phyloP scores from a whole-genome alignment of 1,284 basidiomycete species.

The Ganoderma resinaceum region DNA sequence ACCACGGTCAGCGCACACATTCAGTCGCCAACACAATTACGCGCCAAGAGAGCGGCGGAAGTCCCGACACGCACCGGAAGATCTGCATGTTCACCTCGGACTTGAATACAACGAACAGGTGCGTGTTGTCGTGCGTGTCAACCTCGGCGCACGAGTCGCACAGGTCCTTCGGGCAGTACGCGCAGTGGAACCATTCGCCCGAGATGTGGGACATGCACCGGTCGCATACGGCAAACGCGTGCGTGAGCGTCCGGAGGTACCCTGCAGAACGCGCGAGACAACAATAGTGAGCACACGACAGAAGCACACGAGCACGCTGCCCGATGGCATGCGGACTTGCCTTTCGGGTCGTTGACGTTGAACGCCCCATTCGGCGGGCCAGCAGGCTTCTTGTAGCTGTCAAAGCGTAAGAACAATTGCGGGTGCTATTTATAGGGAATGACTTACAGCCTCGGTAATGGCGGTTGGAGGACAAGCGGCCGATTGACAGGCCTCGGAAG shows the following conservation, averaged over 20 bases:
- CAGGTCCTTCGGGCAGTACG: constrained; percentile 83
- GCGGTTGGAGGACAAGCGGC: constrained; percentile 60
- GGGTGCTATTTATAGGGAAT: not conserved
- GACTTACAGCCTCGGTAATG: constrained; percentile 75
- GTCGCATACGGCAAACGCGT: constrained; percentile 76
- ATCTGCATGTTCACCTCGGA: constrained; percentile 45
- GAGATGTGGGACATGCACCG: constrained; percentile 76
- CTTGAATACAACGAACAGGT: constrained; percentile 89
- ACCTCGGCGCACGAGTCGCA: constrained; percentile 81
- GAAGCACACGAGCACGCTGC: not conserved
- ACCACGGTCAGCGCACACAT: constrained; percentile 17
- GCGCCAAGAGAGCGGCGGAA: not conserved
- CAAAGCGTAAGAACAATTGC: constrained; percentile 14
- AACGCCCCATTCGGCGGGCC: constrained; percentile 57
- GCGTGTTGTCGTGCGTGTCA: constrained; percentile 82
- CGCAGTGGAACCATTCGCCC: constrained; percentile 90
- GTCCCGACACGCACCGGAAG: constrained; percentile 30
- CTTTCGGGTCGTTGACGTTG: constrained; percentile 59
- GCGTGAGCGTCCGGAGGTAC: constrained; percentile 73
- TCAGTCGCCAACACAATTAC: not conserved
- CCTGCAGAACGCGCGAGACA: constrained; percentile 46
- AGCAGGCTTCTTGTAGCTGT: constrained; percentile 72
- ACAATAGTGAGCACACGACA: constrained; percentile 3
- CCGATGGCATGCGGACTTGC: constrained; percentile 44
- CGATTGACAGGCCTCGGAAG: constrained; percentile 78